phyloP scores from a whole-genome alignment of 2,329 filamentous ascomycete species.

The Diatrype stigma region DNA sequence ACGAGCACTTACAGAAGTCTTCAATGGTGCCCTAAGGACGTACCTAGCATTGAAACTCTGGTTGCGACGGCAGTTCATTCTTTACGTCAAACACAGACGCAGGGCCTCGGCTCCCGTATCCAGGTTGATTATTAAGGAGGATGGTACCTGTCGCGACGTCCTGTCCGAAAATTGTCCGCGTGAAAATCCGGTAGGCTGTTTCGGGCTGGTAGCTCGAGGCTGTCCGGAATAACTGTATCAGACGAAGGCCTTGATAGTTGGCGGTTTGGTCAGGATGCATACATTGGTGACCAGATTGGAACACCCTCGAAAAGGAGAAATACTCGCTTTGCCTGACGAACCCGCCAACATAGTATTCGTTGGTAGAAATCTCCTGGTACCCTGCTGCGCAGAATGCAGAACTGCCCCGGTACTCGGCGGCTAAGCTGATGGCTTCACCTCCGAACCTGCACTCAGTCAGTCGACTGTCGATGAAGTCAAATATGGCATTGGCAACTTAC shows the following conservation, averaged over 20 bases:
- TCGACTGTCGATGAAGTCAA: not conserved
- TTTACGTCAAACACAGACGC: constrained; percentile 9
- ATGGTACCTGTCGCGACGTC: constrained; percentile 50
- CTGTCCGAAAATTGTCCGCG: constrained; percentile 39
- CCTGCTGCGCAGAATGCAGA: constrained; percentile 41
- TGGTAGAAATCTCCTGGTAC: constrained; percentile 38
- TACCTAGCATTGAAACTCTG: constrained; percentile 6
- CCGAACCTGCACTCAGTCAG: constrained; percentile 22
- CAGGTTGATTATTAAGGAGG: constrained; percentile 20
- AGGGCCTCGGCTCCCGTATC: constrained; percentile 10
- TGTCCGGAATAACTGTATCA: not conserved
- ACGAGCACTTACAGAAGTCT: not conserved
- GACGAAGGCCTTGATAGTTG: not conserved
- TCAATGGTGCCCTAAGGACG: constrained; percentile 1
- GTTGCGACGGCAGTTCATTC: constrained; percentile 2
- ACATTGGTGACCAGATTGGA: constrained; percentile 38
- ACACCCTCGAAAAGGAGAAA: constrained; percentile 42
- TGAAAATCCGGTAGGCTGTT: constrained; percentile 45
- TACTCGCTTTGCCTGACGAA: constrained; percentile 40
- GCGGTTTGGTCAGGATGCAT: not conserved
- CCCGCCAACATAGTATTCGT: constrained; percentile 37
- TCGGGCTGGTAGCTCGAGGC: constrained; percentile 47
- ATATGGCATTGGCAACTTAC: constrained; percentile 27
- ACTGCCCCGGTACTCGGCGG: constrained; percentile 35
- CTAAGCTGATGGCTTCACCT: constrained; percentile 42